Evolutionary conservation across 352 stramenopile species (phyloP).

Genomic region (Phytophthora kernoviae): DNA sequence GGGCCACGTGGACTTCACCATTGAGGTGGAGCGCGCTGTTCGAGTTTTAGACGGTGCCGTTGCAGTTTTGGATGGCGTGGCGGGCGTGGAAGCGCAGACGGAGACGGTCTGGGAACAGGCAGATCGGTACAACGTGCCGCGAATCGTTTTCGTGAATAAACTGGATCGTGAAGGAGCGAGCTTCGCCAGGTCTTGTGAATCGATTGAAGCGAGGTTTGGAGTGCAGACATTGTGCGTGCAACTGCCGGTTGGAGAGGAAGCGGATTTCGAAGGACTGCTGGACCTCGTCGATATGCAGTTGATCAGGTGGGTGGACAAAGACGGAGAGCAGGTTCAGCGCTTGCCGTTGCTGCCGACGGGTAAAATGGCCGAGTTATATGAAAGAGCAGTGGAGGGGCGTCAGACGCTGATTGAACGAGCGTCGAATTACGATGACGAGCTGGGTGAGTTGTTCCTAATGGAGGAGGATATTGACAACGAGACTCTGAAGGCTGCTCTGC

Average conservation of each 20-base stretch:
- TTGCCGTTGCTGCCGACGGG: slow-evolving; percentile 52
- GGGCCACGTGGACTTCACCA: slow-evolving; percentile 98
- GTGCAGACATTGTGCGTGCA: slow-evolving; percentile 69
- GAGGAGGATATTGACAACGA: slow-evolving; percentile 62
- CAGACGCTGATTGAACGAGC: slow-evolving; percentile 68
- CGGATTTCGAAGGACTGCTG: slow-evolving; percentile 66
- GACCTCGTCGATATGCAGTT: slow-evolving; percentile 76
- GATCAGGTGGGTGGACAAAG: slow-evolving; percentile 65
- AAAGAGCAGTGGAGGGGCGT: slow-evolving; percentile 39
- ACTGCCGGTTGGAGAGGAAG: slow-evolving; percentile 66
- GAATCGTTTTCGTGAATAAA: slow-evolving; percentile 98
- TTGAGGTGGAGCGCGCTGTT: slow-evolving; percentile 97
- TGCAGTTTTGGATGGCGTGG: slow-evolving; percentile 96
- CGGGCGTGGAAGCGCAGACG: slow-evolving; percentile 94
- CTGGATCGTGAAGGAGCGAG: slow-evolving; percentile 95
- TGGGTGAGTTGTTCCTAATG: slow-evolving; percentile 77
- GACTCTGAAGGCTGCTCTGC: slow-evolving; percentile 58
- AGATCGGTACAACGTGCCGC: slow-evolving; percentile 78
- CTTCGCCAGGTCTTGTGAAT: slow-evolving; percentile 90
- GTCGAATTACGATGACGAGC: slow-evolving; percentile 73
- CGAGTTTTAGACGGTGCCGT: slow-evolving; percentile 98
- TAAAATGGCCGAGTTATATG: slow-evolving; percentile 63
- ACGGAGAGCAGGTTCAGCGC: slow-evolving; percentile 56
- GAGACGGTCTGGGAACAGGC: slow-evolving; percentile 88
- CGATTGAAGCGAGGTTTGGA: slow-evolving; percentile 61